Evolutionary conservation across 1,284 basidiomycete species (phyloP).

Genomic region (Cutaneotrichosporon dermatis): DNA sequence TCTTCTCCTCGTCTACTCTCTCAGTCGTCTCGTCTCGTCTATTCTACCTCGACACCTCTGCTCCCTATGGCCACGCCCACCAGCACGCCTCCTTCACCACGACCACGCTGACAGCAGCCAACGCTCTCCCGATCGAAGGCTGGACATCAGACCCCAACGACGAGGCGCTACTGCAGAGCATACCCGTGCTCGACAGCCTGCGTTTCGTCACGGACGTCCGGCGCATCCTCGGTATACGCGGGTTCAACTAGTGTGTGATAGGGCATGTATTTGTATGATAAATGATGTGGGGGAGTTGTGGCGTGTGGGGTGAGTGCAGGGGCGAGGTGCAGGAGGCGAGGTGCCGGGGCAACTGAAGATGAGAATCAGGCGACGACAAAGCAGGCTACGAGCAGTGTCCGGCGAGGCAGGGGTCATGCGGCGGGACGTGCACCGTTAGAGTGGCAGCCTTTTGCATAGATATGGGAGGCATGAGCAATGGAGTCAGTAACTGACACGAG

Average conservation of each 20-base stretch:
- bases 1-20: no score
- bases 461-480: no score
- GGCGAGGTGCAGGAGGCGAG: no score
- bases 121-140: slow-evolving; percentile 97
- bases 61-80: background rate
- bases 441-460: no score
- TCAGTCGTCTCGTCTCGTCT: background rate
- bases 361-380: no score
- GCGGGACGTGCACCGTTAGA: no score
- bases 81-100: background rate
- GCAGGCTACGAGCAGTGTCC: no score
- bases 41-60: background rate
- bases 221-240: slow-evolving; percentile 74
- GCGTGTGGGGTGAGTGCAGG: no score
- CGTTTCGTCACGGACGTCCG: slow-evolving; percentile 95
- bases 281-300: no score
- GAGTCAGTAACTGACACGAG: no score
- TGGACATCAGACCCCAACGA: slow-evolving; percentile 98
- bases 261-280: background rate
- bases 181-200: slow-evolving; percentile 91
- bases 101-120: slow-evolving; percentile 57
- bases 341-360: no score
- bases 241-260: slow-evolving; percentile 25
- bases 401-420: no score
- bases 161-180: slow-evolving; percentile 88